Percentiles rank a stretch among this genome's conserved stretches.
phyloP scores from a whole-genome alignment of 108 stramenopile genomes.

The Aurantiochytrium sp. region DNA sequence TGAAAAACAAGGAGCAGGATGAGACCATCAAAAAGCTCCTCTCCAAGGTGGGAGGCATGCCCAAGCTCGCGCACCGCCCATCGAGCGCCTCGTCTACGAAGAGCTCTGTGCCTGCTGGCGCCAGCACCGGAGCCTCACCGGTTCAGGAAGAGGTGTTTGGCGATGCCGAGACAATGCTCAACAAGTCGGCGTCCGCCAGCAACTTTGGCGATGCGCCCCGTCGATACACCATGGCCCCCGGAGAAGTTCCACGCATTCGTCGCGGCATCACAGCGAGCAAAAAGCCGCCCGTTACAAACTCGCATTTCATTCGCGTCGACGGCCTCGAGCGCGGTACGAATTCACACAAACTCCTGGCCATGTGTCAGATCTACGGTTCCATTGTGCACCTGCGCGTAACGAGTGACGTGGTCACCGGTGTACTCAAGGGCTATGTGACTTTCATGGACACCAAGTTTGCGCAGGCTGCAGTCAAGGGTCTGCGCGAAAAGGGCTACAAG shows the following conservation, averaged over 20 bases:
- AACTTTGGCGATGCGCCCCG: neutral
- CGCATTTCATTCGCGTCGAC: neutral
- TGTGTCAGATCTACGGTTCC: neutral
- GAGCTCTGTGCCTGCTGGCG: neutral
- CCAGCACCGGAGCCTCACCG: neutral
- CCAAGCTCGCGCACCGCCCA: neutral
- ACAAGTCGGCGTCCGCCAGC: neutral
- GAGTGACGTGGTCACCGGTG: neutral
- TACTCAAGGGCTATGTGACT: neutral
- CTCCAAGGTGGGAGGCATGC: neutral
- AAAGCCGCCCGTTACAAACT: neutral
- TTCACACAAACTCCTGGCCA: neutral
- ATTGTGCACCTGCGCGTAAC: neutral
- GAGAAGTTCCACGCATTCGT: neutral
- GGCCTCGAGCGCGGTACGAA: neutral
- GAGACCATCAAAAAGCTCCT: neutral
- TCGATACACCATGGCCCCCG: neutral
- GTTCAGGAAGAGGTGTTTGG: neutral
- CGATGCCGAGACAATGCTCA: neutral
- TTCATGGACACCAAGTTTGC: neutral
- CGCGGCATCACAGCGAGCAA: neutral
- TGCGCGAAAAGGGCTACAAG: neutral
- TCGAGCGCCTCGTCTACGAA: neutral
- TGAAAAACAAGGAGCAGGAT: neutral
- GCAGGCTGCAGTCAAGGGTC: neutral